Conservation (phyloP, 2,329 filamentous ascomycete species). For the Trichoderma sp. region DNA sequence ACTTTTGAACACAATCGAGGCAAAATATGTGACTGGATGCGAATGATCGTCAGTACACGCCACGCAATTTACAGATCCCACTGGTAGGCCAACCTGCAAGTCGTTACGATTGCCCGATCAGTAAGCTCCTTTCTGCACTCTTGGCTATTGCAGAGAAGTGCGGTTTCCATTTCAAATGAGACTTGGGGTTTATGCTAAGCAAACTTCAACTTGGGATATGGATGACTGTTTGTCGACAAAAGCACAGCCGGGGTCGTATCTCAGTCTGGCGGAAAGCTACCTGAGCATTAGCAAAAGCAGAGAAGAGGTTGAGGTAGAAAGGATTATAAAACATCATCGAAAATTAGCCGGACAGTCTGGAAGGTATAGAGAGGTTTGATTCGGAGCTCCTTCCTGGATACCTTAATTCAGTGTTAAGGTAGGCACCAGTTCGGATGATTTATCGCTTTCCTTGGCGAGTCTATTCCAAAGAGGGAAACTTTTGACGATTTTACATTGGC, state of each 20-base stretch:
- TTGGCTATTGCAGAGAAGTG: conserved; percentile 77
- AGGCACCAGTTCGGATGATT: background rate
- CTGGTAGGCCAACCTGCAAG: conserved; percentile 67
- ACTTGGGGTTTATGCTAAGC: background rate
- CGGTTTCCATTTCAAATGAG: conserved; percentile 65
- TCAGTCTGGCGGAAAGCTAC: background rate
- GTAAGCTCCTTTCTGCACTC: conserved; percentile 72
- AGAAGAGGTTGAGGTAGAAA: background rate
- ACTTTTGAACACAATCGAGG: conserved; percentile 67
- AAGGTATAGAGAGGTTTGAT: background rate
- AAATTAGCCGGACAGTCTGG: background rate
- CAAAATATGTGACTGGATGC: conserved; percentile 80
- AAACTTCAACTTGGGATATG: background rate
- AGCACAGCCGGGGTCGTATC: background rate
- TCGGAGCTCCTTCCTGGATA: background rate
- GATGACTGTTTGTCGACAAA: background rate
- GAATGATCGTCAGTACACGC: conserved; percentile 24
- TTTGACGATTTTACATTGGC: background rate
- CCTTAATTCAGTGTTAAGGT: background rate
- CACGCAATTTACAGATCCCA: no score
- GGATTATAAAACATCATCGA: background rate
- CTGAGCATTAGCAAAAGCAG: background rate
- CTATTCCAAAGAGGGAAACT: background rate
- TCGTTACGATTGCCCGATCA: conserved; percentile 80
- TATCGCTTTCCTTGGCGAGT: background rate